phyloP scores from a whole-genome alignment of 768 basidiomycete genomes.

The Hygrocybe punicea region DNA sequence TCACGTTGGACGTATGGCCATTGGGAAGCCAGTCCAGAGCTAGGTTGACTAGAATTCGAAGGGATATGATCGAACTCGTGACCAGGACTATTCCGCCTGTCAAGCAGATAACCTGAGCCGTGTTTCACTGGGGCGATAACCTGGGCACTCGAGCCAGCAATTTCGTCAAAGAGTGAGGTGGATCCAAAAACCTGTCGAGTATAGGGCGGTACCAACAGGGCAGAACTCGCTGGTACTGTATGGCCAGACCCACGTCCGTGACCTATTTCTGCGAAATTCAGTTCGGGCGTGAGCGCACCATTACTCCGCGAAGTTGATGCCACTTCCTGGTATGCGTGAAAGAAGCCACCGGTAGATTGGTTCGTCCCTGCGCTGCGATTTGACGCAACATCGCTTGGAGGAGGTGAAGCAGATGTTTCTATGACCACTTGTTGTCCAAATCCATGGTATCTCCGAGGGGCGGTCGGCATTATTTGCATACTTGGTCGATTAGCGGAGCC shows the following conservation, averaged over 20 bases:
- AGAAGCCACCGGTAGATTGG: slow-evolving; percentile 55
- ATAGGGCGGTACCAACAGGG: slow-evolving; percentile 17
- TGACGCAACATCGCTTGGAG: slow-evolving; percentile 59
- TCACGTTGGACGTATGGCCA: slow-evolving; percentile 39
- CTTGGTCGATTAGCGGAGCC: slow-evolving; percentile 34
- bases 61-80: too few relatives aligned
- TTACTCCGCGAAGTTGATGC: slow-evolving; percentile 37
- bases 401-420: slow-evolving; percentile 57
- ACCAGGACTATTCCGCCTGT: too few relatives aligned
- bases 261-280: slow-evolving; percentile 73
- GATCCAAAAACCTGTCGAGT: slow-evolving; percentile 23
- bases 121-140: too few relatives aligned
- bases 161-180: neutral
- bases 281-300: slow-evolving; percentile 67
- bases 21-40: too few relatives aligned
- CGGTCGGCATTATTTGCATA: slow-evolving; percentile 34
- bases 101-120: too few relatives aligned
- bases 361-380: slow-evolving; percentile 51
- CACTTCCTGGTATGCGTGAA: slow-evolving; percentile 54
- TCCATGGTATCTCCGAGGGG: slow-evolving; percentile 40
- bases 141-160: too few relatives aligned
- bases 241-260: slow-evolving; percentile 57
- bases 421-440: slow-evolving; percentile 55
- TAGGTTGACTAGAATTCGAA: too few relatives aligned
- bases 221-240: slow-evolving; percentile 14